phyloP scores from a whole-genome alignment of 139 green algal species.

The Micractinium conductrix region DNA sequence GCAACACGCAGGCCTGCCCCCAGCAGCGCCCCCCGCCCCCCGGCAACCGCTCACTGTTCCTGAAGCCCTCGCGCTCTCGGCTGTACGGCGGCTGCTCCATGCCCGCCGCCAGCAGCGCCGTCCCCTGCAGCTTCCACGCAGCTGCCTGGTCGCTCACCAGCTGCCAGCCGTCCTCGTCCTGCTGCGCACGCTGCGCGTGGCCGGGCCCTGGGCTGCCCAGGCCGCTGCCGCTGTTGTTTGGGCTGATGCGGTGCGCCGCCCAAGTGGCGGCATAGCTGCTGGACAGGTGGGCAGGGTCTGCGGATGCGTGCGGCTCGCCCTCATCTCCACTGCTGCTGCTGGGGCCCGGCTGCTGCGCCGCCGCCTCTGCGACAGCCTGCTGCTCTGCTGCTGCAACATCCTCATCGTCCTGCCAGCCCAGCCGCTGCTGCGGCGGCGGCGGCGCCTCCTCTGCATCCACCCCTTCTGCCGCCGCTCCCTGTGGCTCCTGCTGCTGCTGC shows the following conservation, averaged over 20 bases:
- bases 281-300: conserved; percentile 24
- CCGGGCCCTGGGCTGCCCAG: not conserved
- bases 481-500: not conserved
- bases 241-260: not conserved
- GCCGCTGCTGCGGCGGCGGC: not conserved
- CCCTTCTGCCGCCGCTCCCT: not conserved
- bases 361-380: not conserved
- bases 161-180: conserved; percentile 29
- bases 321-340: not conserved
- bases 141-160: conserved; percentile 27
- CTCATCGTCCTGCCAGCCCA: not conserved
- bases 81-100: not conserved
- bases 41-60: too few relatives aligned
- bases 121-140: conserved; percentile 28
- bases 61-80: conserved; percentile 38
- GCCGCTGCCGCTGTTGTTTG: not conserved
- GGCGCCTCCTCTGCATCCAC: not conserved
- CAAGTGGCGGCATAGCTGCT: conserved; percentile 10
- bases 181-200: not conserved
- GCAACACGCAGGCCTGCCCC: too few relatives aligned
- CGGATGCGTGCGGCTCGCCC: not conserved
- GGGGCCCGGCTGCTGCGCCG: too few relatives aligned
- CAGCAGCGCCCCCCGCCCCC: too few relatives aligned
- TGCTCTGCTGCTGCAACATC: not conserved
- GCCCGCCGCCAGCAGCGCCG: conserved; percentile 1